Evolutionary conservation across 148 eudicot genomes (phyloP).

Genomic region (Cornus controversa): DNA sequence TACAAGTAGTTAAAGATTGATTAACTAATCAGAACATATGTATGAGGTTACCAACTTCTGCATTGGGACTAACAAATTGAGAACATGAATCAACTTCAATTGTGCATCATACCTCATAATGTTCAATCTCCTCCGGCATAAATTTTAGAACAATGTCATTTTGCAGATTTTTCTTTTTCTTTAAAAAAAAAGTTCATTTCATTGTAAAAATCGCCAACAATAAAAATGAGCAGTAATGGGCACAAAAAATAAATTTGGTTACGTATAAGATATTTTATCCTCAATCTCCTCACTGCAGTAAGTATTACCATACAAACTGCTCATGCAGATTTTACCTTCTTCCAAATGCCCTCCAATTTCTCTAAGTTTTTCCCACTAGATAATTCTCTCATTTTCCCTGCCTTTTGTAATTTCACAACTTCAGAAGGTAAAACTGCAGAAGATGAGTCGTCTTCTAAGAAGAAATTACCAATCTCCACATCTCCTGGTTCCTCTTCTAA

Average conservation of each 20-base stretch:
- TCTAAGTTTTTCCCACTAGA: constrained; percentile 58
- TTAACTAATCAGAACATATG: neutral
- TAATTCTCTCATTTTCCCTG: constrained; percentile 48
- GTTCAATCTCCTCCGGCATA: neutral
- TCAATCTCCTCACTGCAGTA: neutral
- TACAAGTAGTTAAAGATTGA: neutral
- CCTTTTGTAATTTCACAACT: constrained; percentile 55
- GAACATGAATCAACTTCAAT: neutral
- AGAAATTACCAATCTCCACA: constrained; percentile 76
- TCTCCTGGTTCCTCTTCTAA: constrained; percentile 47
- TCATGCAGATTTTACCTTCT: constrained; percentile 57
- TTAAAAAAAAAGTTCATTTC: neutral
- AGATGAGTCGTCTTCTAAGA: constrained; percentile 53
- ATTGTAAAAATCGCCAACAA: neutral
- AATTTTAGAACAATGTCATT: too few species aligned
- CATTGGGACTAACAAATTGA: neutral
- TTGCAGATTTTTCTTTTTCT: neutral
- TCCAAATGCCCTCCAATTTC: constrained; percentile 92
- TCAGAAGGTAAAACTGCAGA: constrained; percentile 45
- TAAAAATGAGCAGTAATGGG: neutral
- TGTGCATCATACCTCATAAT: neutral
- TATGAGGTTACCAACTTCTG: neutral
- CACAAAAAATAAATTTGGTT: neutral
- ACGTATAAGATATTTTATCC: neutral
- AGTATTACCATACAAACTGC: constrained; percentile 6